phyloP scores from a whole-genome alignment of 2,329 filamentous ascomycete genomes.

The Trichophyton verrucosum region DNA sequence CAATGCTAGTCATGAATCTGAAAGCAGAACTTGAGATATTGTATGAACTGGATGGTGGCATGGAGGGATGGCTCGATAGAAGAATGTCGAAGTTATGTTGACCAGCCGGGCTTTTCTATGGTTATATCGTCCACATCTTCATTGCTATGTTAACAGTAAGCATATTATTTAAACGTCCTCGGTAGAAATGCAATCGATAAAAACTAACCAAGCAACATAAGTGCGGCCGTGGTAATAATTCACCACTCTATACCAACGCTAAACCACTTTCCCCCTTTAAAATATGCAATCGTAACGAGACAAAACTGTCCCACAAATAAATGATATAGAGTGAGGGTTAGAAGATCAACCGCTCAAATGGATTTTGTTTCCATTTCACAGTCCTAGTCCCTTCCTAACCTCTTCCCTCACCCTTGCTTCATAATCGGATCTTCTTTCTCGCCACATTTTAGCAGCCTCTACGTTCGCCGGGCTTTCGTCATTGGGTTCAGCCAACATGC shows the following conservation, averaged over 20 bases:
- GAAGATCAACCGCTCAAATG: neutral
- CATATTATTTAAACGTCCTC: neutral
- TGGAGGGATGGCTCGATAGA: slow-evolving; percentile 34
- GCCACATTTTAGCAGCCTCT: slow-evolving; percentile 78
- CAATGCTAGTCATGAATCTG: slow-evolving; percentile 49
- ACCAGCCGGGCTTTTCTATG: neutral
- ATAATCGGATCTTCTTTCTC: slow-evolving; percentile 69
- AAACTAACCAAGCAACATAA: neutral
- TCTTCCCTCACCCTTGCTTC: slow-evolving; percentile 74
- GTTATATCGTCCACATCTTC: neutral
- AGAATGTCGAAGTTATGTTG: neutral
- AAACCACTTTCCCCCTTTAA: neutral
- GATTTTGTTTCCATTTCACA: slow-evolving; percentile 37
- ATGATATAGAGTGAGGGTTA: neutral
- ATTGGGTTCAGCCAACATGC: slow-evolving; percentile 82
- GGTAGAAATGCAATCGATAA: neutral
- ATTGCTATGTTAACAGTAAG: neutral
- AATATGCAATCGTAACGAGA: neutral
- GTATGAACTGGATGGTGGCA: slow-evolving; percentile 31
- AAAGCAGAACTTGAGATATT: slow-evolving; percentile 52
- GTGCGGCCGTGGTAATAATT: neutral
- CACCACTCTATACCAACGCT: neutral
- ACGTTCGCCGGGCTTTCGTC: slow-evolving; percentile 93
- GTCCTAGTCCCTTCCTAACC: slow-evolving; percentile 64
- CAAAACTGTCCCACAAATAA: neutral